Base-by-base conservation (phyloP, 176 grass and related monocot species). In the Olyra latifolia region DNA sequence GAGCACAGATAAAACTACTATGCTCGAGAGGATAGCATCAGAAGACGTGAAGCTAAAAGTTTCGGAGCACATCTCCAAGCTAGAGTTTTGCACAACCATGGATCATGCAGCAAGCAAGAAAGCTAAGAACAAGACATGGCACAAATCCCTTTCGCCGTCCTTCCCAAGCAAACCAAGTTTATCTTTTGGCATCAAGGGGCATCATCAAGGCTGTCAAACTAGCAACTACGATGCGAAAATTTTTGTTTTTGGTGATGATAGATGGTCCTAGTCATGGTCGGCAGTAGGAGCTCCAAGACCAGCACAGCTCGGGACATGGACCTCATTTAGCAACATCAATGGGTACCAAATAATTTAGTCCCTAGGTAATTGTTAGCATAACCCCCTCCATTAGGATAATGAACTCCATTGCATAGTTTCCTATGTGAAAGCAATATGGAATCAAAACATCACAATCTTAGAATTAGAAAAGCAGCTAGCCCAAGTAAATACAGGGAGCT, bases 231-330 rank as follows among this genome's bases (percentile, higher is more conserved):
- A 75, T 53, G 69, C 3, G 0, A 65, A 66, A 82, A 16, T 1
- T 79, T 82, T 77, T 89, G 73, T 78, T 88, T 82, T 80, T 70
- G 76, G 40, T 39, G 71, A 50, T 81, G 65, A 85, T 82, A 76
- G 35, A 45, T 66, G 72, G 40, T 57, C 82, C 87, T 70, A 47
- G 68, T 86, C 74, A 63, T 68, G 89, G 61, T 74, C 70, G 72
- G 76, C 58, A 61, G 70, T 75, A 84, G 56, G 73, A 83, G 66
- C 74, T 29, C 66, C 80, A 64, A 57, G 68, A 80, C 76, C 24
- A 68, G 39, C 62, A 73, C 13, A 15, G 69, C 54, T 85, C 38
- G 63, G 76, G 77, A 89, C 70, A 80, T 70, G 76, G 65, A 81
- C 82, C 87, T 85, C 59, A 47, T 77, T 80, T n/a, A 71, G 71